phyloP scores from a whole-genome alignment of 495 filamentous ascomycete genomes.

The Pyronema domesticum region DNA sequence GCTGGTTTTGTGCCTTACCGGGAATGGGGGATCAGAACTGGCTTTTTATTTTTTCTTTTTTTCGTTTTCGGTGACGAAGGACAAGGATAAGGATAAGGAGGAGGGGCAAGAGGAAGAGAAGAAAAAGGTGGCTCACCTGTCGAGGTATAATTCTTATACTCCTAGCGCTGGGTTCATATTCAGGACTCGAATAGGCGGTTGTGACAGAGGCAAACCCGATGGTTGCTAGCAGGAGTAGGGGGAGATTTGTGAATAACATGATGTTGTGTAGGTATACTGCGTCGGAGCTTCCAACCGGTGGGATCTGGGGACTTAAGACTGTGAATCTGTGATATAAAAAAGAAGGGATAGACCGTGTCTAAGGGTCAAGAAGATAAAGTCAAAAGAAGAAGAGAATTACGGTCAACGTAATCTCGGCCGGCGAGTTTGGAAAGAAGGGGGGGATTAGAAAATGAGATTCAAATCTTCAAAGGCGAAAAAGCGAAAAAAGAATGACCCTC shows the following conservation, averaged over 20 bases:
- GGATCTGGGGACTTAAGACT: too few relatives aligned
- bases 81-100: not conserved
- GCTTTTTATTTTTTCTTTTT: too few relatives aligned
- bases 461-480: constrained; percentile 1
- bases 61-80: too few relatives aligned
- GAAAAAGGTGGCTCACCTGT: not conserved
- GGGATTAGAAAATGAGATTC: not conserved
- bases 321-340: not conserved
- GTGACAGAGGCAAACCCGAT: constrained; percentile 8
- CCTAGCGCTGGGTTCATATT: constrained; percentile 3
- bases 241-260: constrained; percentile 20
- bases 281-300: too few relatives aligned
- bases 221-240: constrained; percentile 14
- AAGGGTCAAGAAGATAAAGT: not conserved
- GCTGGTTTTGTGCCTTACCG: not conserved
- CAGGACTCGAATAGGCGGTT: constrained; percentile 11
- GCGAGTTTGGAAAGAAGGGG: constrained; percentile 17
- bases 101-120: not conserved
- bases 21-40: too few relatives aligned
- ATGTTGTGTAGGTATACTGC: not conserved
- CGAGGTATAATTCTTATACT: not conserved
- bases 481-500: constrained; percentile 21
- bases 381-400: constrained; percentile 12
- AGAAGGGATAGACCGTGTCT: not conserved
- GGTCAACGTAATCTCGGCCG: constrained; percentile 25